Base-by-base conservation (phyloP, 192 early-diverging fungal genomes). In the Coemansia pectinata region DNA sequence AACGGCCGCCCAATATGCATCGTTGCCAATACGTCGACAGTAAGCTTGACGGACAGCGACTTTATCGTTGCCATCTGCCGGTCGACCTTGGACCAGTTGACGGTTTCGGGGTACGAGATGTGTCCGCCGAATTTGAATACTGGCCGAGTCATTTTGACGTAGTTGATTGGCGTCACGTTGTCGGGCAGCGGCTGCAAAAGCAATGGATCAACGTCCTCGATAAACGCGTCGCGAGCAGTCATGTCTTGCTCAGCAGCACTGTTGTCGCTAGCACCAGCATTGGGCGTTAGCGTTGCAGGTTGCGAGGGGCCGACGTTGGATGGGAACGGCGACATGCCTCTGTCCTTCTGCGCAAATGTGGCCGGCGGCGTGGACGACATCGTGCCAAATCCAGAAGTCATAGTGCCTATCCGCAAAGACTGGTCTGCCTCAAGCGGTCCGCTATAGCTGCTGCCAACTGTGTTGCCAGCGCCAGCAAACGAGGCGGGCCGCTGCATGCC, bases 1-100 rank as follows among this genome's bases (percentile, higher is more conserved):
- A 91, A 92, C 1, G 91, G 91, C 36, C 91, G 85, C 3, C 85
- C 85, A 11, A 92, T 73, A 50, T 88, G 89, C 81, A 88, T 88
- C 25, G 86, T 86, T 4, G 89, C 86, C 34, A 92, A 64, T 1
- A 87, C 53, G 11, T 88, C 86, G 19, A 88, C 86, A 0, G 88
- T 92, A 39, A 92, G 68, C 42, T 85, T 84, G 8, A 69, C 76
- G 0, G 88, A 87, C 17, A 84, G 72, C 52, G 89, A 86, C 65
- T 88, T 86, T 1, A 92, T 85, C 73, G 87, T 88, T 14, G 85
- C 73, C 44, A 89, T 89, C 60, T 91, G 88, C 15, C 84, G 83
- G 70, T 92, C 90, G 5, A 92, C 83, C 64, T 89, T 87, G 31
- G 63, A 65, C 83, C 90, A 92, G 68, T 67, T 48, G 57, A 65